Evolutionary conservation across 805 yeast species (phyloP).

Genomic region (Ogataea allantospora): DNA sequence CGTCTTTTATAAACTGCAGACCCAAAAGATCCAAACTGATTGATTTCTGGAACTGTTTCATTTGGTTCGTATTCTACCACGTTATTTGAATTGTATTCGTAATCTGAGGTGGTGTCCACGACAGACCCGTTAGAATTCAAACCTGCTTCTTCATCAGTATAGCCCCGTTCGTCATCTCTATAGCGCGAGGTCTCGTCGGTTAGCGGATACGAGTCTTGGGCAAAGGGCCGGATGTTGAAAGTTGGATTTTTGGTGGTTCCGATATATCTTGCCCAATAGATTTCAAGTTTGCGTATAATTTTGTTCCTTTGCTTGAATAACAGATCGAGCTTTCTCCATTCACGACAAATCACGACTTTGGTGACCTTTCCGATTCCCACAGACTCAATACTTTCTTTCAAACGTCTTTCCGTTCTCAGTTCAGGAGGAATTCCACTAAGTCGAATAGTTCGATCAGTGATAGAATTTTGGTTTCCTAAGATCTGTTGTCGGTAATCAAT

Average conservation of each 20-base stretch:
- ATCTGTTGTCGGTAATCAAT: slow-evolving; percentile 76
- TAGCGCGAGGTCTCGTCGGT: slow-evolving; percentile 18
- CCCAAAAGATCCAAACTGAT: slow-evolving; percentile 15
- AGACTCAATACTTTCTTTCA: slow-evolving; percentile 72
- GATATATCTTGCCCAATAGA: slow-evolving; percentile 68
- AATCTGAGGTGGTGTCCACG: slow-evolving; percentile 21
- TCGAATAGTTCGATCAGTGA: slow-evolving; percentile 88
- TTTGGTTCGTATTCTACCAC: slow-evolving; percentile 5
- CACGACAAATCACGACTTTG: slow-evolving; percentile 75
- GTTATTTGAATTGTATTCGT: slow-evolving; percentile 19
- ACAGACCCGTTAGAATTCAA: background rate
- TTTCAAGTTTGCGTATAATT: slow-evolving; percentile 59
- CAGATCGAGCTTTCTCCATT: slow-evolving; percentile 75
- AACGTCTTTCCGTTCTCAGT: slow-evolving; percentile 64
- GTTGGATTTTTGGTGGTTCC: slow-evolving; percentile 35
- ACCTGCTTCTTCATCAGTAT: background rate
- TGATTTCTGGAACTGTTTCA: slow-evolving; percentile 1
- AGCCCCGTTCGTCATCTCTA: slow-evolving; percentile 19
- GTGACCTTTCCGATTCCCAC: slow-evolving; percentile 79
- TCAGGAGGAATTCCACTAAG: slow-evolving; percentile 86
- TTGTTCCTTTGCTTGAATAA: slow-evolving; percentile 58
- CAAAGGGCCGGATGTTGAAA: slow-evolving; percentile 29
- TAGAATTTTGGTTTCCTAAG: slow-evolving; percentile 80
- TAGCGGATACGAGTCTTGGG: slow-evolving; percentile 26
- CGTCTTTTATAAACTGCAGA: slow-evolving; percentile 38